These are phyloP conservation scores for Diospyros kaki DNA, from an alignment of 148 eudicot genomes.

Conservation along the genomic window DNA sequence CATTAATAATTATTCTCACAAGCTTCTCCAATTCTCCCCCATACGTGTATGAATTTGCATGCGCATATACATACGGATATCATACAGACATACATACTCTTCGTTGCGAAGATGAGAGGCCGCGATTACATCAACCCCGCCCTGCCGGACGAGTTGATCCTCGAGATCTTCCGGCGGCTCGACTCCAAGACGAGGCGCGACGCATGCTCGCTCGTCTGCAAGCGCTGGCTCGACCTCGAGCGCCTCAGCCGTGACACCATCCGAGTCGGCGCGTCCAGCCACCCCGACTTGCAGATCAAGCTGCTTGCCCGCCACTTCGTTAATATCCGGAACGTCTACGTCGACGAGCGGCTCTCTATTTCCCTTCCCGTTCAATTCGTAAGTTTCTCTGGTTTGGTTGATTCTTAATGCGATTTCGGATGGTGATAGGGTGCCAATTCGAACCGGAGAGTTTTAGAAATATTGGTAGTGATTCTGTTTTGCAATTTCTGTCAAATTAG, in stretches of 20 bases:
- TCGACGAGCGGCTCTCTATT: constrained; percentile 59
- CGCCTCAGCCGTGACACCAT: constrained; percentile 57
- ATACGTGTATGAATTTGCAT: too few relatives aligned
- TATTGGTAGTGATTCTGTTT: not conserved
- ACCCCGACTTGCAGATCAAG: constrained; percentile 43
- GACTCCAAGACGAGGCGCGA: constrained; percentile 53
- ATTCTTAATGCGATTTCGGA: not conserved
- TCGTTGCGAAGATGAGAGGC: constrained; percentile 32
- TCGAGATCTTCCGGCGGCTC: constrained; percentile 46
- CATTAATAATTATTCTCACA: too few relatives aligned
- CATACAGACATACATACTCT: too few relatives aligned
- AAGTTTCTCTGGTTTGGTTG: not conserved
- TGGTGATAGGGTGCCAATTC: not conserved
- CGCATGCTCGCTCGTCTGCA: constrained; percentile 62
- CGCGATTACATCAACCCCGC: constrained; percentile 45
- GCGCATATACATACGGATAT: too few relatives aligned
- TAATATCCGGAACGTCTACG: constrained; percentile 32
- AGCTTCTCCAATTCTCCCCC: too few relatives aligned
- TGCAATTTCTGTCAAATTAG: not conserved
- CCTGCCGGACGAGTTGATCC: constrained; percentile 62
- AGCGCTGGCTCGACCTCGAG: constrained; percentile 62
- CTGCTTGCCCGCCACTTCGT: constrained; percentile 40
- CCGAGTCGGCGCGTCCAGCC: constrained; percentile 62
- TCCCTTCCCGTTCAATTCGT: constrained; percentile 27
- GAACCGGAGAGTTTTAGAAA: not conserved